These are phyloP conservation scores for Calonectria pteridis DNA, from an alignment of 2,329 filamentous ascomycete species.

Conservation along the genomic window DNA sequence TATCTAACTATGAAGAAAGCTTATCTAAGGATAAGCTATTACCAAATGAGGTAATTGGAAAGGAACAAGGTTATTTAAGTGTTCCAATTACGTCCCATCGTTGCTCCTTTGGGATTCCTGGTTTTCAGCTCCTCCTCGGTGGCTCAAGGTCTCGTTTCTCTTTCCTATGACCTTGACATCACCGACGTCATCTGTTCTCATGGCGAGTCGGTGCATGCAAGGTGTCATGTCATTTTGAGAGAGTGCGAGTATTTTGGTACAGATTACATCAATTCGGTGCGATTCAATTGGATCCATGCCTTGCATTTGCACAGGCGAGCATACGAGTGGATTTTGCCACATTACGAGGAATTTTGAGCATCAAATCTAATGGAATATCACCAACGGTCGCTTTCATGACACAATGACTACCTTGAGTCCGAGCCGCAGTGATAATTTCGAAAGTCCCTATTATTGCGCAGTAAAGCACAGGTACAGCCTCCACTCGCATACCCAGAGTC, in stretches of 20 bases:
- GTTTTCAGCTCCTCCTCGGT: background rate
- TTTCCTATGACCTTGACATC: background rate
- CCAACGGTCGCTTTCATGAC: background rate
- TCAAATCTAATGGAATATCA: background rate
- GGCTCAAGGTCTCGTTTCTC: background rate
- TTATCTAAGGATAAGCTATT: background rate
- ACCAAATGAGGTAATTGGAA: background rate
- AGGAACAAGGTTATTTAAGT: constrained; percentile 8
- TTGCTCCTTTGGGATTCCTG: background rate
- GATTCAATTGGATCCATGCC: background rate
- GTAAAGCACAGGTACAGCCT: background rate
- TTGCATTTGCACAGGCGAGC: background rate
- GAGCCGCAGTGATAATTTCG: background rate
- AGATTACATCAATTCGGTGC: background rate
- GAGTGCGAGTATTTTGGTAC: background rate
- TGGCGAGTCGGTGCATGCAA: background rate
- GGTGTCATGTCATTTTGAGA: background rate
- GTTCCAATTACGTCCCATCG: background rate
- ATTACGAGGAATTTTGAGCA: background rate
- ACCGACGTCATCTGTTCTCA: background rate
- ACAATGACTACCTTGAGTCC: background rate
- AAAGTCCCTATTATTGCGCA: background rate
- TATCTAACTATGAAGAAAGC: background rate
- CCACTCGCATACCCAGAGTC: too few relatives aligned
- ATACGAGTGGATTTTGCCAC: background rate